Conservation (phyloP, 225 moss, liverwort and hornwort species). For the Asterella californica region DNA sequence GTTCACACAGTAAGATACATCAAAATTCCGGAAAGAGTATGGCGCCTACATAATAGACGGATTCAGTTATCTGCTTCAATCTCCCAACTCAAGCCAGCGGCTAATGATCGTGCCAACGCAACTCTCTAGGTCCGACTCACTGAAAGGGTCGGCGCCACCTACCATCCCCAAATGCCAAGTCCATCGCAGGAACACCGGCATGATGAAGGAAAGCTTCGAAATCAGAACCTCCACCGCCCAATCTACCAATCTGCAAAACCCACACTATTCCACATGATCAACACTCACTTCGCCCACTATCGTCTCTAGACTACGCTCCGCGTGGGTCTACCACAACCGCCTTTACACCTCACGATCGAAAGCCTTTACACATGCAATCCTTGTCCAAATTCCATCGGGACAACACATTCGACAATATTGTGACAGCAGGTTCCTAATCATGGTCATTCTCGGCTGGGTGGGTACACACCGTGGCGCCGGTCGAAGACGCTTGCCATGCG, state of each 20-base stretch:
- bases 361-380: background rate
- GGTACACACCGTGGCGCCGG: constrained; percentile 12
- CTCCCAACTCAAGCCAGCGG: background rate
- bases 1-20: constrained; percentile 13
- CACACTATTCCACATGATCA: background rate
- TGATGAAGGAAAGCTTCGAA: constrained; percentile 76
- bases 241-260: constrained; percentile 57
- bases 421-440: background rate
- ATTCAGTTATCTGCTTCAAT: background rate
- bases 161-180: constrained; percentile 64
- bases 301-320: background rate
- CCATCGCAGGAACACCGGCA: constrained; percentile 72
- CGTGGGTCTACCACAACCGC: background rate
- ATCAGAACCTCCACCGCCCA: constrained; percentile 79
- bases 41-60: background rate
- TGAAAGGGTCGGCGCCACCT: constrained; percentile 13
- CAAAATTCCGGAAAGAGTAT: background rate
- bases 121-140: background rate
- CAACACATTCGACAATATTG: background rate
- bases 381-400: background rate
- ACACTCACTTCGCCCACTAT: background rate
- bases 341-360: too few species aligned
- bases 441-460: background rate
- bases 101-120: too few species aligned
- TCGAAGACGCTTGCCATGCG: constrained; percentile 52